Conservation (phyloP, 768 basidiomycete genomes). For the Pleurotus sapidus region DNA sequence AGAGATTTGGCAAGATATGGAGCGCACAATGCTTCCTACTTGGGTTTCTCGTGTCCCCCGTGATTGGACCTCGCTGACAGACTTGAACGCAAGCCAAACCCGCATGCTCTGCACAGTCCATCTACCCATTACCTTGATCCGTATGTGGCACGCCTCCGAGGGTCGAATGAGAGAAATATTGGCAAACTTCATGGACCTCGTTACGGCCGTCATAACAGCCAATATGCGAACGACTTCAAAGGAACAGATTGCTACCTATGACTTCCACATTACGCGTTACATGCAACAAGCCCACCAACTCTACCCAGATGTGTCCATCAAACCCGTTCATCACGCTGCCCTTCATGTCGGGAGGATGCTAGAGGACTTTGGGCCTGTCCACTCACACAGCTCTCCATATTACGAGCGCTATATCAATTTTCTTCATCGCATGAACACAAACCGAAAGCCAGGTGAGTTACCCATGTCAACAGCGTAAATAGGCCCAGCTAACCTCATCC, state of each 20-base stretch:
- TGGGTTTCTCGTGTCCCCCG: conserved; percentile 28
- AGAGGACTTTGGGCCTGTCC: conserved; percentile 20
- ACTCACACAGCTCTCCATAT: conserved; percentile 22
- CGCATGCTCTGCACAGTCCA: conserved; percentile 23
- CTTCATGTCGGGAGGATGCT: conserved; percentile 19
- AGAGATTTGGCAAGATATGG: conserved; percentile 27
- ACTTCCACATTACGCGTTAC: conserved; percentile 18
- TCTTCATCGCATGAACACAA: conserved; percentile 20
- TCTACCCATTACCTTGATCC: conserved; percentile 24
- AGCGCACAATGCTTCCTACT: conserved; percentile 20
- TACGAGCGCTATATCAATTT: conserved; percentile 27
- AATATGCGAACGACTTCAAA: conserved; percentile 17
- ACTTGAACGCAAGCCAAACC: conserved; percentile 28
- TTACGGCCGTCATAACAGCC: conserved; percentile 18
- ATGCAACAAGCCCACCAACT: conserved; percentile 8
- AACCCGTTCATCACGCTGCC: conserved; percentile 19
- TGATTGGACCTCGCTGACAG: conserved; percentile 24
- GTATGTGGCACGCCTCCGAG: conserved; percentile 16
- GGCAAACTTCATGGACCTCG: conserved; percentile 25
- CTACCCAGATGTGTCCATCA: conserved; percentile 14
- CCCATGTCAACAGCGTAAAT: neutral
- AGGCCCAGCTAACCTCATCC: neutral
- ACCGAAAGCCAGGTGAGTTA: conserved; percentile 16
- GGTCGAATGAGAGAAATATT: conserved; percentile 18
- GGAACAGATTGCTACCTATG: conserved; percentile 17